A percentile compares a stretch with the other conserved stretches of the same genome.
These are phyloP conservation scores for Pichia cephalocereana DNA, from an alignment of 805 yeast genomes.

Conservation along the genomic window DNA sequence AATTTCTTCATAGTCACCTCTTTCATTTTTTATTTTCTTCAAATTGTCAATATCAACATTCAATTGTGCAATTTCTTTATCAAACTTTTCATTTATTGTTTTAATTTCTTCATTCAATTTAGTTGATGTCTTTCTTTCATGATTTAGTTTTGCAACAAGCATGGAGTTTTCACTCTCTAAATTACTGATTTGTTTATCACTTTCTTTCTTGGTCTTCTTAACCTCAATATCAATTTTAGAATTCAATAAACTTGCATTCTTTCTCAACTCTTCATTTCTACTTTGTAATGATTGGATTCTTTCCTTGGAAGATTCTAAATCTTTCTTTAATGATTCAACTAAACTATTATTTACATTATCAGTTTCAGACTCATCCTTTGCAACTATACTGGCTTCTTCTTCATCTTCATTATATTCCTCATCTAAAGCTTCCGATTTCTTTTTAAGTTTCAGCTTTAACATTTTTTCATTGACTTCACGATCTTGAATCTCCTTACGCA, in stretches of 20 bases:
- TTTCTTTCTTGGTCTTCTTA: conserved; percentile 34
- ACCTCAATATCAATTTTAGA: conserved; percentile 33
- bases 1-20: conserved; percentile 70
- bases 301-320: conserved; percentile 60
- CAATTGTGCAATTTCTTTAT: conserved; percentile 39
- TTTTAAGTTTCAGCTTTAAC: conserved; percentile 46
- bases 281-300: conserved; percentile 64
- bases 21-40: conserved; percentile 38
- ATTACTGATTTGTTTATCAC: conserved; percentile 39
- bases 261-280: conserved; percentile 66
- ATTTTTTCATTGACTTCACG: conserved; percentile 57
- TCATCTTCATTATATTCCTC: conserved; percentile 19
- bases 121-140: conserved; percentile 29
- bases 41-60: conserved; percentile 42
- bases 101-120: conserved; percentile 18
- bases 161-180: conserved; percentile 64
- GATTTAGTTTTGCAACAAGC: conserved; percentile 48
- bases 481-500: conserved; percentile 52
- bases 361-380: no score
- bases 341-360: conserved; percentile 14
- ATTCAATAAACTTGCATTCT: conserved; percentile 49
- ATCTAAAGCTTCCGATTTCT: conserved; percentile 37
- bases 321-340: conserved; percentile 52
- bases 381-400: conserved; percentile 1
- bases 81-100: conserved; percentile 27